Evolutionary conservation across 2,329 filamentous ascomycete genomes (phyloP), one percentile per base, ranked within the genome.

Genomic region (Phymatotrichopsis omnivora): DNA sequence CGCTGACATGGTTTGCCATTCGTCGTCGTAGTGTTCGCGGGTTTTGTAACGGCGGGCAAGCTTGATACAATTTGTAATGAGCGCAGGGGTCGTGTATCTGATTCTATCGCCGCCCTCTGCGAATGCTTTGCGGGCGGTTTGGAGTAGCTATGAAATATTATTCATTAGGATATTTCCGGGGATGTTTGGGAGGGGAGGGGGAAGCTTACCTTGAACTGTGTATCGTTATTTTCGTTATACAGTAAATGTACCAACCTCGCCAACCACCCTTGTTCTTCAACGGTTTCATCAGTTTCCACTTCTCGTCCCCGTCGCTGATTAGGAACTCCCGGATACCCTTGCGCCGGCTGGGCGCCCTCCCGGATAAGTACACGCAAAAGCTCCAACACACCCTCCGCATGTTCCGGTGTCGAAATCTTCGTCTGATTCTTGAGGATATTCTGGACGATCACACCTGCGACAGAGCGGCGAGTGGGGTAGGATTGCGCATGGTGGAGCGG

Each of bases 251-350:
- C 78, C 60, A 98, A 80, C 57, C 91, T 76, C 27, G 91, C 91
- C 42, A 98, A 72, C 86, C 86, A 95, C 40, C 91, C 91, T 69
- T 98, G 91, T 66, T 98, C 91, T 65, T 98, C 89, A 60, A 96
- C 78, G 0, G 89, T 96, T 67, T 98, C 93, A 52, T 98, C 91
- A 1, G 91, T 96, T 68, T 98, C 93, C 35, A 75, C 69, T 16
- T 76, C 75, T 51, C 85, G 78, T 11, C 53, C 40, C 32, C 56
- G 51, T 31, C 57, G 45, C 7, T 35, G 73, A 60, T 89, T 83
- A 5, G 82, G 76, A 29, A 82, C 77, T 3, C 85, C 84, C 0
- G 87, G 80, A 58, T 95, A 95, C 23, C 85, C 85, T n/a, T 84
- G 78, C 42, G 80, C 71, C 59, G 93, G 87, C n/a, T 56, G 56